Percentiles rank a stretch among this genome's conserved stretches.
phyloP scores from a whole-genome alignment of 2,329 filamentous ascomycete species.

The Monosporascus cannonballus region DNA sequence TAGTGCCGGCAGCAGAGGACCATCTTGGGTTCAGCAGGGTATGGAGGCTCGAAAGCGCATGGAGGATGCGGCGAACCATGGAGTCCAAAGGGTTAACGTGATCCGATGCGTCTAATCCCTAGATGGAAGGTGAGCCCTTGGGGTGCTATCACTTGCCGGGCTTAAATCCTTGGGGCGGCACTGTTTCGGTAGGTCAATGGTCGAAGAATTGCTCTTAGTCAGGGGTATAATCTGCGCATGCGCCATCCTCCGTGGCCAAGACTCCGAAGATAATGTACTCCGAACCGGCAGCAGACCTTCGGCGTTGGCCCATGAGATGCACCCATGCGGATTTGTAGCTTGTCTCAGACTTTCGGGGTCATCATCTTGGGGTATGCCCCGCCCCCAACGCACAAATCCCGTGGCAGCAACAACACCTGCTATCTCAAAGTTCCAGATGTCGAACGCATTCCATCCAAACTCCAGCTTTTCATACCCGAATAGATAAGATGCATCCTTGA shows the following conservation, averaged over 20 bases:
- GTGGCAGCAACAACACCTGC: neutral
- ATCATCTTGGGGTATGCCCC: neutral
- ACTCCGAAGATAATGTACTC: neutral
- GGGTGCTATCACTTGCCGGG: neutral
- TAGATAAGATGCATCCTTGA: neutral
- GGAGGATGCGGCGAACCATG: neutral
- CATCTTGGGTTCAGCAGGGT: neutral
- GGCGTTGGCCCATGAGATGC: neutral
- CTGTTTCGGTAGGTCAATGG: neutral
- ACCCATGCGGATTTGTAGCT: neutral
- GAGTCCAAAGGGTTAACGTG: neutral
- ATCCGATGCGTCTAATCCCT: neutral
- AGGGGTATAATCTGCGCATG: neutral
- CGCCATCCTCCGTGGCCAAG: neutral
- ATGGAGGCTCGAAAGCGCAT: neutral
- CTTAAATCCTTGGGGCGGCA: neutral
- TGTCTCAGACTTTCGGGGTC: neutral
- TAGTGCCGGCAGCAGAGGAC: neutral
- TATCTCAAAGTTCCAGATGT: neutral
- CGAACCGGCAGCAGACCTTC: neutral
- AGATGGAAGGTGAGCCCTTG: neutral
- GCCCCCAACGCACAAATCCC: neutral
- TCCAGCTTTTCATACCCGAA: neutral
- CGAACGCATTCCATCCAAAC: too few relatives aligned
- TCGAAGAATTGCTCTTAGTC: neutral